Evolutionary conservation across 345 rosid genomes (phyloP), one percentile per base, ranked within the genome.

Genomic region (Eutrema japonicum): DNA sequence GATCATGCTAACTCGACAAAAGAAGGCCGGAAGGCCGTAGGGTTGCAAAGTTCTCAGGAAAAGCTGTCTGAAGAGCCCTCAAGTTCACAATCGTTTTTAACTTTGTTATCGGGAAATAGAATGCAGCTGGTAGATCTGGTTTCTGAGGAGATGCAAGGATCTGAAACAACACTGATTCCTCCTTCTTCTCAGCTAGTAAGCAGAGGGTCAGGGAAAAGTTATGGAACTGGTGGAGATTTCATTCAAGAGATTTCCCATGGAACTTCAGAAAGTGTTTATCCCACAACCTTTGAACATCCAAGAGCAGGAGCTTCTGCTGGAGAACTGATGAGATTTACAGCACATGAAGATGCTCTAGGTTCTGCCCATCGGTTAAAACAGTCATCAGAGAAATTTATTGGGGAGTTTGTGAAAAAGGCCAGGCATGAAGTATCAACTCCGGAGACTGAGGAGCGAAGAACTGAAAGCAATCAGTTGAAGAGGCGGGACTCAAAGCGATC

Each of bases 391-490:
- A 85, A 80, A 70, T 54, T 80, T 63, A 74, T 87, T 56, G 88
- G 87, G 57, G 96, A 92, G 66, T 95, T 89, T 81, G 41, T 95
- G 77, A 84, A 86, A 75, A 84, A 71, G 83, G 89, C 89, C 57
- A 83, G 73, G 68, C 82, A 81, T 70, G 87, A 84, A 80, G 62
- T 55, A 37, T 81, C 77, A 69, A 77, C 82, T 75, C 84, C 89
- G 53, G 84, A 78, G 78, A 72, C 71, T 60, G 85, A 67, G 66
- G 82, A 81, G 77, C 73, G 49, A 54, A 77, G 53, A 48, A 78
- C 71, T 49, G 76, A 64, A 70, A 77, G 64, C 73, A 80, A 65
- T 64, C 77, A 79, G 64, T 56, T 80, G 81, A 80, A 75, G 78
- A 81, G 68, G 35, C 73, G 26, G 56, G 81, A 81, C 68, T 80